A percentile compares a stretch with the other conserved stretches of the same genome.
Conservation (phyloP, 768 basidiomycete genomes). For the Suillus discolor region DNA sequence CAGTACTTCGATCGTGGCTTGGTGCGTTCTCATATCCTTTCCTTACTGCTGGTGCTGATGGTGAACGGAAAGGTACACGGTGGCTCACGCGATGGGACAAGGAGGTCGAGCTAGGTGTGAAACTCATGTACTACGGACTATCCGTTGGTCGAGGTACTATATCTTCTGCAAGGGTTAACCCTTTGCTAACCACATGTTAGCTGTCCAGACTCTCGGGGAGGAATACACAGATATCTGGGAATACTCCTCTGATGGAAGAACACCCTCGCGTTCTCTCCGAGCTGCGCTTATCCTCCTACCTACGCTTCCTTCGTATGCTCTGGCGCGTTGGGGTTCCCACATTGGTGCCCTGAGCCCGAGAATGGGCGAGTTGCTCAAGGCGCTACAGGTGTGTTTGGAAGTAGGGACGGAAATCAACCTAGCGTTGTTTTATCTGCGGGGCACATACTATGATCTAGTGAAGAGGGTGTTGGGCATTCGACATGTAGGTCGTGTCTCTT, state of each 20-base stretch:
- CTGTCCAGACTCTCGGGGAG: constrained; percentile 84
- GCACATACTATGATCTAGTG: constrained; percentile 75
- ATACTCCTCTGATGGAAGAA: constrained; percentile 45
- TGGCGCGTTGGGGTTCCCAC: constrained; percentile 50
- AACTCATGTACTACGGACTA: constrained; percentile 71
- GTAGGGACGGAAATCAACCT: constrained; percentile 71
- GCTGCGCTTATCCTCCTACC: constrained; percentile 64
- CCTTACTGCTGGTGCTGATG: constrained; percentile 13
- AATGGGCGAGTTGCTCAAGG: constrained; percentile 32
- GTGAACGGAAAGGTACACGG: constrained; percentile 62
- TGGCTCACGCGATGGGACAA: constrained; percentile 82
- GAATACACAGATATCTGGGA: constrained; percentile 90
- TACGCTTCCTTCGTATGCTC: constrained; percentile 62
- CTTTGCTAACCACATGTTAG: constrained; percentile 39
- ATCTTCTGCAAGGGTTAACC: background rate
- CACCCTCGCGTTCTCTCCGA: constrained; percentile 50
- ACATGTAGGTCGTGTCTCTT: constrained; percentile 50
- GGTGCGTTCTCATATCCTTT: constrained; percentile 45
- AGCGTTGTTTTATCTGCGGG: constrained; percentile 77
- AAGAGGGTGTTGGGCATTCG: constrained; percentile 69
- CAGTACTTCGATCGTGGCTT: constrained; percentile 73
- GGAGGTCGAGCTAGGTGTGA: constrained; percentile 71
- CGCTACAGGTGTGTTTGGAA: constrained; percentile 55
- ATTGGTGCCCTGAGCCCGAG: constrained; percentile 36
- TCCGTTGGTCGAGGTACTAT: constrained; percentile 72